Conservation (phyloP, 2,329 filamentous ascomycete species). For the Colletotrichum caudatum region DNA sequence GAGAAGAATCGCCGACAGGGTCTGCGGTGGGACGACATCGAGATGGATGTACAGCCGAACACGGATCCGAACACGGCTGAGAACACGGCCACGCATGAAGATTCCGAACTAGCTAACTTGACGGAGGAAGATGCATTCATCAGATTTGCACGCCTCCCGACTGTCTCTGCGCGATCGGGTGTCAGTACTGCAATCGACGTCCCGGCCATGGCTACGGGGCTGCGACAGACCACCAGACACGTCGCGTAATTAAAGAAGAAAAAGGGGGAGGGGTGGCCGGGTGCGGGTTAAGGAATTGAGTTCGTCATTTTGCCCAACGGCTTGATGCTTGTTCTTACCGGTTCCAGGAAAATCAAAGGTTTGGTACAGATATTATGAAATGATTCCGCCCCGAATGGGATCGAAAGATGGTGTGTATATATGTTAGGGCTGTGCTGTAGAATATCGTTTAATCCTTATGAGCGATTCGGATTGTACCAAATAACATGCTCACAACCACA, state of each 20-base stretch:
- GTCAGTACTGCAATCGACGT: conserved; percentile 11
- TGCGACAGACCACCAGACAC: conserved; percentile 6
- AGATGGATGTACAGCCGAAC: not conserved
- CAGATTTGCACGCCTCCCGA: conserved; percentile 3
- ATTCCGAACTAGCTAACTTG: not conserved
- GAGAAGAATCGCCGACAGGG: conserved; percentile 39
- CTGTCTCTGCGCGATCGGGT: not conserved
- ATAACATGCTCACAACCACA: too few relatives aligned
- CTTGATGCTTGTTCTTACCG: too few relatives aligned
- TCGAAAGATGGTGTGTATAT: too few relatives aligned
- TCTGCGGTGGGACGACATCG: conserved; percentile 31
- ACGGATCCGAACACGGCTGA: not conserved
- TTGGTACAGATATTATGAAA: too few relatives aligned
- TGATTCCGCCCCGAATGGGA: too few relatives aligned
- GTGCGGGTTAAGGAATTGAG: too few relatives aligned
- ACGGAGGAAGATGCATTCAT: conserved; percentile 25
- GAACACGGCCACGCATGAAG: too few relatives aligned
- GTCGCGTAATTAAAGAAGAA: not conserved
- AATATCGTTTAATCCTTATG: too few relatives aligned
- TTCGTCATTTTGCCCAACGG: not conserved
- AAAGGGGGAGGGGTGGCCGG: not conserved
- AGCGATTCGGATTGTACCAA: too few relatives aligned
- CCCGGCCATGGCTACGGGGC: not conserved
- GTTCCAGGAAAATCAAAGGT: too few relatives aligned
- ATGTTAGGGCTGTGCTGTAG: too few relatives aligned